Evolutionary conservation across 2,329 filamentous ascomycete species (phyloP), one percentile per base, ranked within the genome.

Genomic region (Zymoseptoria passerinii): DNA sequence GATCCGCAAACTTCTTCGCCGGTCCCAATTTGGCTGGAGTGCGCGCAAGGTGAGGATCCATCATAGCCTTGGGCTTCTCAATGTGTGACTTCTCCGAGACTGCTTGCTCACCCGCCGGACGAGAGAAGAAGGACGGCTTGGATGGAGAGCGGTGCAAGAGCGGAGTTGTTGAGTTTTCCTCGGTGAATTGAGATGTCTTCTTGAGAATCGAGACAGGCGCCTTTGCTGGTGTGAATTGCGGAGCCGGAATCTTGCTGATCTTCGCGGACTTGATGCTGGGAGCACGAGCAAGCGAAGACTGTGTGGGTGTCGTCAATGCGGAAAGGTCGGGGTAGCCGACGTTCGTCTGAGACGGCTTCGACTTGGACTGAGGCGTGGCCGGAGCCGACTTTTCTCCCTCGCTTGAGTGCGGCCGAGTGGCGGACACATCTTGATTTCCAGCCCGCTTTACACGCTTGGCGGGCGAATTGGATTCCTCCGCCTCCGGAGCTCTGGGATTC

Each of bases 241-340:
- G 66, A n/a, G 60, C 67, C 2, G 68, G 68, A 23, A 72, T 71
- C 61, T 69, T 71, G 28, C 61, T 60, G 9, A 58, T 71, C 67
- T 77, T 78, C 23, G 67, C 61, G 8, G 71, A 68, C 65, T 79
- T 81, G 50, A 81, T 75, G 64, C 78, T 84, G 56, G 80, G 74
- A 52, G 80, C 75, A 50, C 86, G 84, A 35, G 85, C 83, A 54
- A 89, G 72, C 0, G 88, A 90, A 7, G 89, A 78, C 71, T 90
- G 90, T 8, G 89, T 94, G 0, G 91, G 90, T 5, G 89, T 95
- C 72, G 86, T 82, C 28, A 92, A 76, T 28, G 71, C 67, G n/a
- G 68, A 59, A 78, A 84, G 61, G 78, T 77, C 60, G 78, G 74
- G 61, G 50, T 81, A 78, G 28, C 69, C 70, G 8, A 80, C 74